phyloP scores from a whole-genome alignment of 2,329 filamentous ascomycete genomes.

The Emydomyces testavorans region DNA sequence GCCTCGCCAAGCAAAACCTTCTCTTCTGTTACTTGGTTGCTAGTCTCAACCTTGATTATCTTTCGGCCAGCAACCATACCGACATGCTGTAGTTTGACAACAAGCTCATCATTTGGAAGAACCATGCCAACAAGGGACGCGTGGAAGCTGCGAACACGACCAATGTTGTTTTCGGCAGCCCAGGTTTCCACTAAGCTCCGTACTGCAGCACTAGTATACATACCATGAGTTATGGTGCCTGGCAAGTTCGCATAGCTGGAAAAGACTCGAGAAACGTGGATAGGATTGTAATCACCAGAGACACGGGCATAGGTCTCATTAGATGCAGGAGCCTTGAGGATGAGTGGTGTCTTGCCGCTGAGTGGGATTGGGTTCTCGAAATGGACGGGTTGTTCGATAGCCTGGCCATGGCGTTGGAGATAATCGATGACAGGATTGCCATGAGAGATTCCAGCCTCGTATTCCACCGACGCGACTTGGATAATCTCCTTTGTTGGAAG shows the following conservation, averaged over 20 bases:
- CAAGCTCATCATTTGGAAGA: conserved; percentile 84
- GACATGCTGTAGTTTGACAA: conserved; percentile 89
- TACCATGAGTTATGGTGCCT: conserved; percentile 95
- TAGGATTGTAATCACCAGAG: conserved; percentile 96
- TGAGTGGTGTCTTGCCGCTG: conserved; percentile 78
- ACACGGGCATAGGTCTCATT: conserved; percentile 98
- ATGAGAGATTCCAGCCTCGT: conserved; percentile 79
- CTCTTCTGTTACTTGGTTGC: conserved; percentile 89
- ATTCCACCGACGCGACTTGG: conserved; percentile 93
- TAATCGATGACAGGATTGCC: conserved; percentile 97
- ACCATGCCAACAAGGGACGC: conserved; percentile 98
- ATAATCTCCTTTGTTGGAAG: conserved; percentile 94
- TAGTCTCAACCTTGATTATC: conserved; percentile 97
- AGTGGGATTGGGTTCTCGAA: conserved; percentile 97
- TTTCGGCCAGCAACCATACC: conserved; percentile 97
- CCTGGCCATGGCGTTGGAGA: conserved; percentile 77
- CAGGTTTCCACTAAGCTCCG: conserved; percentile 94
- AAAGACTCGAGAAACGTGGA: conserved; percentile 95
- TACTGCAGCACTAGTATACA: conserved; percentile 97
- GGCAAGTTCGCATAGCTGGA: conserved; percentile 89
- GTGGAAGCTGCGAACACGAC: conserved; percentile 93
- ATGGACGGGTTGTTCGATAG: conserved; percentile 89
- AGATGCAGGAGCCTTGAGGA: conserved; percentile 80
- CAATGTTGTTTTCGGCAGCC: conserved; percentile 97
- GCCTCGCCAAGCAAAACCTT: conserved; percentile 93